These are phyloP conservation scores for Aureobasidium sp. DNA, from an alignment of 2,329 filamentous ascomycete species.

Conservation along the genomic window DNA sequence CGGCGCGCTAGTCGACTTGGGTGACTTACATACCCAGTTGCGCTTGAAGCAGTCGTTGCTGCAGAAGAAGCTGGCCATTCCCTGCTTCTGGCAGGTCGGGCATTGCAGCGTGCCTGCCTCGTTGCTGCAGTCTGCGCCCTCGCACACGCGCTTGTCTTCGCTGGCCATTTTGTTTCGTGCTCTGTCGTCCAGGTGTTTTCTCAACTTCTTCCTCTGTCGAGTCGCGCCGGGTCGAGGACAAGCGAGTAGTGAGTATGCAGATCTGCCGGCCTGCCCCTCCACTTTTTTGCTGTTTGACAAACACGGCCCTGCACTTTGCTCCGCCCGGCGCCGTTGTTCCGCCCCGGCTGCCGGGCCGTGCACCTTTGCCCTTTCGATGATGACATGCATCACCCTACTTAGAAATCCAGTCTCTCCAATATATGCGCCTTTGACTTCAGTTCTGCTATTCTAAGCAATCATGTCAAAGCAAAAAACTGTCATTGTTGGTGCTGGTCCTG, in stretches of 20 bases:
- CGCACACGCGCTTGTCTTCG: slow-evolving; percentile 60
- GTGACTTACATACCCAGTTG: slow-evolving; percentile 69
- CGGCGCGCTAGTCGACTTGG: slow-evolving; percentile 18
- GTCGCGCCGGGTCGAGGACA: neutral
- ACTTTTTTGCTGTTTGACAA: slow-evolving; percentile 8
- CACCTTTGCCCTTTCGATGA: neutral
- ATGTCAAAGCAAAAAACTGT: slow-evolving; percentile 58
- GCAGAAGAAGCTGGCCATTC: slow-evolving; percentile 91
- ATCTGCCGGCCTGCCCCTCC: neutral
- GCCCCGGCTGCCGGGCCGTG: slow-evolving; percentile 1
- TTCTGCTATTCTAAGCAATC: neutral
- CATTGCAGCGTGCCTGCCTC: slow-evolving; percentile 83
- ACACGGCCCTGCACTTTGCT: neutral
- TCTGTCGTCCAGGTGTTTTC: neutral
- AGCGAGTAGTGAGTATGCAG: neutral
- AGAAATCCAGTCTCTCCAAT: neutral
- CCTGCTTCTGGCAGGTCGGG: slow-evolving; percentile 87
- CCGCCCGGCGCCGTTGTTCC: neutral
- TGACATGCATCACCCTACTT: neutral
- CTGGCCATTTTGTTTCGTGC: neutral
- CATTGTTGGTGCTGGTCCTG: slow-evolving; percentile 71
- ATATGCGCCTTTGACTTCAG: neutral
- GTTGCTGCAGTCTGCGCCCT: slow-evolving; percentile 77
- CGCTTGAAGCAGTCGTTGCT: slow-evolving; percentile 98
- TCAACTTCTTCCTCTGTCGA: neutral